phyloP scores from a whole-genome alignment of 176 grass and related monocot species.

The Triticum monococcum region DNA sequence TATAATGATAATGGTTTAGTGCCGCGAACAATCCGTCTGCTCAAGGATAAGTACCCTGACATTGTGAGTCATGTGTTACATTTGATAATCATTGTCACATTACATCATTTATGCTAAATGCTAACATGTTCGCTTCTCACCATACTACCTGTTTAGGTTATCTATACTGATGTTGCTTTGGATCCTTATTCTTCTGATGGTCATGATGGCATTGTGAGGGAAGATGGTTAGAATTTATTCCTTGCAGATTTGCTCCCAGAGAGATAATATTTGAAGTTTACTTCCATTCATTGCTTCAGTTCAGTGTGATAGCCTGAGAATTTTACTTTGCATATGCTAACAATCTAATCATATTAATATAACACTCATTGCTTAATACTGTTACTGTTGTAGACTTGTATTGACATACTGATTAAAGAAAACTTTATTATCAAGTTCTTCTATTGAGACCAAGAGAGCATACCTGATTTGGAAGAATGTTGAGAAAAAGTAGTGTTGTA shows the following conservation, averaged over 20 bases:
- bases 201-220: slow-evolving; percentile 94
- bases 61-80: slow-evolving; percentile 28
- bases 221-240: slow-evolving; percentile 70
- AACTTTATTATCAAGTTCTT: neutral
- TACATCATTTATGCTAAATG: neutral
- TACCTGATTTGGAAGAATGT: neutral
- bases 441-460: neutral
- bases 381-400: neutral
- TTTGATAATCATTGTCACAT: neutral
- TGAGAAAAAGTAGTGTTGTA: neutral
- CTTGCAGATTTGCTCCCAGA: neutral
- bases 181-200: slow-evolving; percentile 98
- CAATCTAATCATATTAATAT: neutral
- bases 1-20: slow-evolving; percentile 95
- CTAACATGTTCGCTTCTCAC: neutral
- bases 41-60: slow-evolving; percentile 92
- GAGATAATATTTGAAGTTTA: neutral
- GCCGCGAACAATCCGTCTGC: slow-evolving; percentile 75
- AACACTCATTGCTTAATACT: neutral
- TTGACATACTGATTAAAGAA: neutral
- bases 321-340: neutral
- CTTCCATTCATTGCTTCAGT: neutral
- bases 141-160: slow-evolving; percentile 40
- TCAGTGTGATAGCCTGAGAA: neutral
- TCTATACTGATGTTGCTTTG: slow-evolving; percentile 92